Percentiles rank a stretch among this genome's conserved stretches.
phyloP scores from a whole-genome alignment of 2,329 filamentous ascomycete genomes.

The Capronia americana region DNA sequence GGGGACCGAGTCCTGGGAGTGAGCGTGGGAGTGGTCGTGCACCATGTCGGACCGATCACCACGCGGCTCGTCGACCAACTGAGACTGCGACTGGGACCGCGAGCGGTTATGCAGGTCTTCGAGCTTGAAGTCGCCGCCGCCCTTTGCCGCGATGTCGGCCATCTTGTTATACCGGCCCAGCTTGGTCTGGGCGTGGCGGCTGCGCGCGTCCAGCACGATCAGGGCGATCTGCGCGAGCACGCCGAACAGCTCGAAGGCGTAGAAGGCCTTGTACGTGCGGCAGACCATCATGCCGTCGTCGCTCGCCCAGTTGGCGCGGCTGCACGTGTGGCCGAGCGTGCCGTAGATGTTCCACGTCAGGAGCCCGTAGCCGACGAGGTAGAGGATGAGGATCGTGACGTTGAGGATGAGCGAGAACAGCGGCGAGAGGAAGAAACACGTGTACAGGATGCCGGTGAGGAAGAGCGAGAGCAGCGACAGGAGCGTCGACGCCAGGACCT shows the following conservation, averaged over 20 bases:
- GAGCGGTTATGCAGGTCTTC: constrained; percentile 40
- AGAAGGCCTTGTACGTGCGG: constrained; percentile 65
- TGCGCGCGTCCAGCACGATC: constrained; percentile 58
- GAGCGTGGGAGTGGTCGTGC: constrained; percentile 5
- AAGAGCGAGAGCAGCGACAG: constrained; percentile 58
- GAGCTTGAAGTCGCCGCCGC: constrained; percentile 45
- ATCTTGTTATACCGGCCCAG: constrained; percentile 59
- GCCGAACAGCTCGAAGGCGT: constrained; percentile 60
- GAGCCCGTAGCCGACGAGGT: constrained; percentile 59
- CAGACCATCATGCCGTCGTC: constrained; percentile 63
- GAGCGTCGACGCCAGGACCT: constrained; percentile 61
- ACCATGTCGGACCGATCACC: background rate
- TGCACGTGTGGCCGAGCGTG: constrained; percentile 61
- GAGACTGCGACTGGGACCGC: background rate
- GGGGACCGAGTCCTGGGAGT: constrained; percentile 20
- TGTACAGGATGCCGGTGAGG: constrained; percentile 59
- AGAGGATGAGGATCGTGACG: constrained; percentile 56
- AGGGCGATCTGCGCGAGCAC: constrained; percentile 55
- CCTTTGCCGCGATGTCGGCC: constrained; percentile 47
- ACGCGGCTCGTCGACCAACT: too few relatives aligned
- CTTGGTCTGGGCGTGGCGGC: constrained; percentile 52
- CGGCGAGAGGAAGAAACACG: constrained; percentile 59
- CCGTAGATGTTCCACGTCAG: constrained; percentile 61
- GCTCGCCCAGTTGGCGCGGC: constrained; percentile 59
- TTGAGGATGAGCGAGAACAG: constrained; percentile 59